phyloP scores from a whole-genome alignment of 306 rosid species.

The Clitoria ternatea region DNA sequence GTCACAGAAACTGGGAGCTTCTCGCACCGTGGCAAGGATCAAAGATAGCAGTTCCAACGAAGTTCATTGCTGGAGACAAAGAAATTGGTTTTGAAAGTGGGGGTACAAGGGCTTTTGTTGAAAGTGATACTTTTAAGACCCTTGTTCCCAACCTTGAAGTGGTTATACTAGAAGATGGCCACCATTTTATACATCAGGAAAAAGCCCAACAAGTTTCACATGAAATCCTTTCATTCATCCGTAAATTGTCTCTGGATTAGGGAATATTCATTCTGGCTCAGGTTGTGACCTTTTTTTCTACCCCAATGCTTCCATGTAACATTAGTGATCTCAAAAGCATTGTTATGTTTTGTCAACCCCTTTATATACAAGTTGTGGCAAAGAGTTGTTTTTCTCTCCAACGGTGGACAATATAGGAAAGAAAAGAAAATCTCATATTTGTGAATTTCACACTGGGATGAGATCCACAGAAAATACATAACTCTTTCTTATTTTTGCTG shows the following conservation, averaged over 20 bases:
- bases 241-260: constrained; percentile 25
- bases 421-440: no score
- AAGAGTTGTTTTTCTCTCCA: no score
- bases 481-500: no score
- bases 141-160: constrained; percentile 40
- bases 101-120: constrained; percentile 32
- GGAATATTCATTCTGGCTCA: neutral
- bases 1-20: constrained; percentile 45
- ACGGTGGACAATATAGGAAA: no score
- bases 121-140: constrained; percentile 30
- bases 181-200: constrained; percentile 45
- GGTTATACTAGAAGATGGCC: constrained; percentile 37
- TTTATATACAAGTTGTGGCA: neutral
- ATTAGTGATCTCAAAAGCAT: neutral
- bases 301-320: neutral
- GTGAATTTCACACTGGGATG: no score
- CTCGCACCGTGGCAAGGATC: constrained; percentile 47
- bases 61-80: constrained; percentile 35
- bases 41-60: constrained; percentile 39
- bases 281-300: neutral
- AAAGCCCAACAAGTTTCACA: constrained; percentile 33
- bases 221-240: constrained; percentile 42
- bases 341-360: neutral
- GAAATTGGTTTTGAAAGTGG: constrained; percentile 23
- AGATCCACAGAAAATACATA: no score